Conservation (phyloP, 2,329 filamentous ascomycete genomes). For the Cercospora nicotianae region DNA sequence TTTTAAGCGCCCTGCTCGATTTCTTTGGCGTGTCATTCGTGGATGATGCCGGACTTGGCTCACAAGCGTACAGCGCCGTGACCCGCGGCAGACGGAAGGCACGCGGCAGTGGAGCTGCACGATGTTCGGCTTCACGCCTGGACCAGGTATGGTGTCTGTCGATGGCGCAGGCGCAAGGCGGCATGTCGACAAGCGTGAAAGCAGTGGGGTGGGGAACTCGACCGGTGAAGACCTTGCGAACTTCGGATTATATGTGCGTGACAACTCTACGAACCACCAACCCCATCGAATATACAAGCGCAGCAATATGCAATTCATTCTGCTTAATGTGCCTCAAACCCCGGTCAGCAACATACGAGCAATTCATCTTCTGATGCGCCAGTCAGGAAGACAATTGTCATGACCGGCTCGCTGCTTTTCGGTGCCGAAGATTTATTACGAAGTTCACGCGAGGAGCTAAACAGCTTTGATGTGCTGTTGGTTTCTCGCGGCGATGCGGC, state of each 20-base stretch:
- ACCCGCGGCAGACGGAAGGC: conserved; percentile 2
- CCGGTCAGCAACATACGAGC: not conserved
- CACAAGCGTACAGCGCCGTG: not conserved
- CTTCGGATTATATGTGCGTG: not conserved
- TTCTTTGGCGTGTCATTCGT: conserved; percentile 7
- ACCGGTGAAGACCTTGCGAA: conserved; percentile 3
- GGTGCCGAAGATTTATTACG: conserved; percentile 5
- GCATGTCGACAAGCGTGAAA: not conserved
- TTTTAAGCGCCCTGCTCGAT: conserved; percentile 10
- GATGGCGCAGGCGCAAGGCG: not conserved
- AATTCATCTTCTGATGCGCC: not conserved
- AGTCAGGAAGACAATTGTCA: not conserved
- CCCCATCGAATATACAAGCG: not conserved
- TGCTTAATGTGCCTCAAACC: not conserved
- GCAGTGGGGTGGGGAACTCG: not conserved
- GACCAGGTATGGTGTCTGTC: not conserved
- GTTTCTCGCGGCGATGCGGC: not conserved
- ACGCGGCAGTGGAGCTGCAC: conserved; percentile 13
- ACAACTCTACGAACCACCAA: not conserved
- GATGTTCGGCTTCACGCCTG: conserved; percentile 2
- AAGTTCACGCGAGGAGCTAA: conserved; percentile 8
- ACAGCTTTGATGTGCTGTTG: not conserved
- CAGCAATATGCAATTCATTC: not conserved
- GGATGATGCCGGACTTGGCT: not conserved
- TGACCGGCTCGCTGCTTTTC: not conserved